These are phyloP conservation scores for Telfairia occidentalis DNA, from an alignment of 331 rosid genomes.

Conservation along the genomic window DNA sequence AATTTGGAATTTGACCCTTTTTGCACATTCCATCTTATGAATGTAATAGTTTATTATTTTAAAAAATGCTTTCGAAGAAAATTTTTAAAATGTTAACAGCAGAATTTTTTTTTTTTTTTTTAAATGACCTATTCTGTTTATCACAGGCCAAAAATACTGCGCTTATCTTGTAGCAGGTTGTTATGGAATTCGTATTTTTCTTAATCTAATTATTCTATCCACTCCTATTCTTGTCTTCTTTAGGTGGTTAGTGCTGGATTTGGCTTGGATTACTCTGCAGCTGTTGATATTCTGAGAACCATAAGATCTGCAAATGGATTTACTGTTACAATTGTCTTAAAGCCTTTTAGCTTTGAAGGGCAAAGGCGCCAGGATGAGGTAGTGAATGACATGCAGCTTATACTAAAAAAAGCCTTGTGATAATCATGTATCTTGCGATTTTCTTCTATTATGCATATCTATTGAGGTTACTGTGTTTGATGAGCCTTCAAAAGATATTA, in stretches of 20 bases:
- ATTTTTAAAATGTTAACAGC: not conserved
- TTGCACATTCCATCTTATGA: not conserved
- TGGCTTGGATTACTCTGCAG: slow-evolving; percentile 53
- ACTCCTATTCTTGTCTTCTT: slow-evolving; percentile 12
- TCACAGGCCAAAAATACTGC: not conserved
- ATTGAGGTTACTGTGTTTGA: not conserved
- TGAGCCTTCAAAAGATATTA: not conserved
- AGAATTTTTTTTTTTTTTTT: too few species aligned
- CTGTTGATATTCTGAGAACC: slow-evolving; percentile 46
- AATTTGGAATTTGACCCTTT: not conserved
- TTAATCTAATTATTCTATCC: not conserved
- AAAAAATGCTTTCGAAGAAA: not conserved
- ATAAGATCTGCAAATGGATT: slow-evolving; percentile 61
- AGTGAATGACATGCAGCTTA: slow-evolving; percentile 5
- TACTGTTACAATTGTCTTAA: slow-evolving; percentile 53
- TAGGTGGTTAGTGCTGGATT: slow-evolving; percentile 97
- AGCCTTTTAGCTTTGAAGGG: slow-evolving; percentile 95
- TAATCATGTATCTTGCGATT: not conserved
- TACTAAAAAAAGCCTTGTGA: not conserved
- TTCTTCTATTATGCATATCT: not conserved
- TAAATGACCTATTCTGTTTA: not conserved
- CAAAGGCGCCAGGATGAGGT: slow-evolving; percentile 81
- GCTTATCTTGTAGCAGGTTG: not conserved
- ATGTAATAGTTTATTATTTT: not conserved
- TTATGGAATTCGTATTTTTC: not conserved